A percentile compares a stretch with the other conserved stretches of the same genome.
Evolutionary conservation across 176 grass and related monocot species (phyloP).

Genomic region (Carex littledalei): DNA sequence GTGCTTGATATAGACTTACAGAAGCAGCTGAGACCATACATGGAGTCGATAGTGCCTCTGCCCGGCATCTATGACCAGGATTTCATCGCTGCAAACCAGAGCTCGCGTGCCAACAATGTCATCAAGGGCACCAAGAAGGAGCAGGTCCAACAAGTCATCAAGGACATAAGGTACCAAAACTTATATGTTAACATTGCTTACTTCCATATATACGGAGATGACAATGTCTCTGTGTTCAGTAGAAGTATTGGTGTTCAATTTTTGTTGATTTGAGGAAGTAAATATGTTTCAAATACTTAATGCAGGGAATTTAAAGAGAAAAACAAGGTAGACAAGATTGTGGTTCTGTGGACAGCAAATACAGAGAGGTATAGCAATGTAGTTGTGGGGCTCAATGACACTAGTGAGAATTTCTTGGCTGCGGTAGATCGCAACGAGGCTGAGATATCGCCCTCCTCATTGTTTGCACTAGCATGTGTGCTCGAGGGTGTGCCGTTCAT

Average conservation of each 20-base stretch:
- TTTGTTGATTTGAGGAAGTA: background rate
- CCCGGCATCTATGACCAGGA: constrained; percentile 81
- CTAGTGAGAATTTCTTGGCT: constrained; percentile 65
- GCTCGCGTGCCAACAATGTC: constrained; percentile 50
- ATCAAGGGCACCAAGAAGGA: constrained; percentile 81
- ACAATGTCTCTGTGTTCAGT: background rate
- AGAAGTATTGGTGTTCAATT: background rate
- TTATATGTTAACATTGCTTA: background rate
- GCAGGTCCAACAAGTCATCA: constrained; percentile 78
- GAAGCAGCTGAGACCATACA: constrained; percentile 95
- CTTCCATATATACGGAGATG: background rate
- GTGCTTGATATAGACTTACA: constrained; percentile 94
- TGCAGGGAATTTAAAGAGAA: constrained; percentile 92
- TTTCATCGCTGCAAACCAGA: constrained; percentile 92
- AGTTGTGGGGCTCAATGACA: constrained; percentile 75
- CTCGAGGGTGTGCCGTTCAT: constrained; percentile 83
- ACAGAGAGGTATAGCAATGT: constrained; percentile 91
- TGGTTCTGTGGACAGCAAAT: constrained; percentile 95
- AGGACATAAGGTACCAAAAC: constrained; percentile 68
- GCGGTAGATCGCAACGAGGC: constrained; percentile 67
- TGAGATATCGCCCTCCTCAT: constrained; percentile 80
- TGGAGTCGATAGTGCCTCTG: constrained; percentile 89
- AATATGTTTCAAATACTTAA: background rate
- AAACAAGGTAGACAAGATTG: constrained; percentile 82
- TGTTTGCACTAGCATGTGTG: constrained; percentile 81